Evolutionary conservation across 257 asterid species (phyloP).

Genomic region (Linaria vulgaris): DNA sequence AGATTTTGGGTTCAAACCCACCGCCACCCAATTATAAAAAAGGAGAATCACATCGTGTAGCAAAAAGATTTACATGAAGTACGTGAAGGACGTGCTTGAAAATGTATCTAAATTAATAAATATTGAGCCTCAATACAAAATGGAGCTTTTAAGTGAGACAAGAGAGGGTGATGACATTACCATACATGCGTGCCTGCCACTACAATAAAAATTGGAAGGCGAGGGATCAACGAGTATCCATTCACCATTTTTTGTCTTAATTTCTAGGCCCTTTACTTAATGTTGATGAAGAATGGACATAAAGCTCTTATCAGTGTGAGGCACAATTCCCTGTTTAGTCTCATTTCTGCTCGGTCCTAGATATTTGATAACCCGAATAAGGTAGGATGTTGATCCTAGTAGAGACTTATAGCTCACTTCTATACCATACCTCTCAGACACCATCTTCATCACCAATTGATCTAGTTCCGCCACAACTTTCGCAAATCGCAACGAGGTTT

Average conservation of each 20-base stretch:
- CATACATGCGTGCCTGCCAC: slow-evolving; percentile 51
- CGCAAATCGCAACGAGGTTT: slow-evolving; percentile 31
- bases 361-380: slow-evolving; percentile 40
- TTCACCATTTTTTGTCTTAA: slow-evolving; percentile 31
- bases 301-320: slow-evolving; percentile 55
- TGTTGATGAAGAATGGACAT: slow-evolving; percentile 40
- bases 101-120: no score
- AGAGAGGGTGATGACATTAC: slow-evolving; percentile 13
- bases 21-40: no score
- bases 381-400: slow-evolving; percentile 31
- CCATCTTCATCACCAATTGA: slow-evolving; percentile 45
- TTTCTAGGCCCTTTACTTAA: slow-evolving; percentile 35
- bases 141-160: background rate
- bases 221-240: slow-evolving; percentile 43
- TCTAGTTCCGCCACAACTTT: slow-evolving; percentile 39
- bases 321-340: slow-evolving; percentile 32
- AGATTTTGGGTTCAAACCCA: no score
- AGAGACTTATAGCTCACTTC: slow-evolving; percentile 25
- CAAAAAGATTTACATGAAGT: background rate
- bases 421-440: slow-evolving; percentile 34
- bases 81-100: no score
- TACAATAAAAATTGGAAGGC: slow-evolving; percentile 39
- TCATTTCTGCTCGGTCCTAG: slow-evolving; percentile 27
- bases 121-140: background rate
- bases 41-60: no score